Evolutionary conservation across 805 yeast genomes (phyloP).

Genomic region (Yarrowia sp.): DNA sequence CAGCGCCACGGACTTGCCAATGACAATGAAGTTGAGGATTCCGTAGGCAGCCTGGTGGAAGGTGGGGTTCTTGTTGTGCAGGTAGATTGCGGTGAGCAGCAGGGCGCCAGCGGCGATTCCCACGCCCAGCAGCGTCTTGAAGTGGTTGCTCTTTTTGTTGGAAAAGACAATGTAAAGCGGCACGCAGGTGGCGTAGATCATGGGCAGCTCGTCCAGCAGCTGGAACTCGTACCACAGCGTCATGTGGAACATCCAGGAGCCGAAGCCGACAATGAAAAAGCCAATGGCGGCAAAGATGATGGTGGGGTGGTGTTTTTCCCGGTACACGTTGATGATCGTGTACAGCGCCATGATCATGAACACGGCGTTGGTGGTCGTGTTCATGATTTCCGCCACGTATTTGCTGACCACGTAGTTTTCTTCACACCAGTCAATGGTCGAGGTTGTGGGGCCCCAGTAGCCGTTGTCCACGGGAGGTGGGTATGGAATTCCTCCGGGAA

Average conservation of each 20-base stretch:
- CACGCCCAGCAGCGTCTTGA: conserved; percentile 56
- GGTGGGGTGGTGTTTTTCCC: conserved; percentile 69
- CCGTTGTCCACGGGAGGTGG: conserved; percentile 25
- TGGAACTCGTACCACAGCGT: conserved; percentile 89
- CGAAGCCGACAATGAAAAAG: conserved; percentile 87
- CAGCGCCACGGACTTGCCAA: conserved; percentile 63
- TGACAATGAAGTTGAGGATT: conserved; percentile 72
- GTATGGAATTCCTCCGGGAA: conserved; percentile 30
- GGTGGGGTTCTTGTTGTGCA: conserved; percentile 79
- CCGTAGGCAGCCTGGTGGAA: conserved; percentile 91
- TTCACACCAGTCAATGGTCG: conserved; percentile 99
- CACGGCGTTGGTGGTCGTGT: conserved; percentile 77
- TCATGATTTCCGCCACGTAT: conserved; percentile 89
- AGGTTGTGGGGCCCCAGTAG: conserved; percentile 55
- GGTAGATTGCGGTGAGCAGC: conserved; percentile 71
- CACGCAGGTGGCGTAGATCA: conserved; percentile 97
- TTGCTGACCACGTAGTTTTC: conserved; percentile 89
- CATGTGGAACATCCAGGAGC: conserved; percentile 97
- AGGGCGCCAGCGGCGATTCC: conserved; percentile 62
- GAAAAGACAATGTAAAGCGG: conserved; percentile 87
- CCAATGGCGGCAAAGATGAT: conserved; percentile 78
- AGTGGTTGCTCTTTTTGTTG: conserved; percentile 56
- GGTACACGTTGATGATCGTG: conserved; percentile 66
- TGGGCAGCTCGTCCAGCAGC: conserved; percentile 92
- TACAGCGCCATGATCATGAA: conserved; percentile 65